Conservation (phyloP, 2,329 filamentous ascomycete genomes). For the Onygena corvina region DNA sequence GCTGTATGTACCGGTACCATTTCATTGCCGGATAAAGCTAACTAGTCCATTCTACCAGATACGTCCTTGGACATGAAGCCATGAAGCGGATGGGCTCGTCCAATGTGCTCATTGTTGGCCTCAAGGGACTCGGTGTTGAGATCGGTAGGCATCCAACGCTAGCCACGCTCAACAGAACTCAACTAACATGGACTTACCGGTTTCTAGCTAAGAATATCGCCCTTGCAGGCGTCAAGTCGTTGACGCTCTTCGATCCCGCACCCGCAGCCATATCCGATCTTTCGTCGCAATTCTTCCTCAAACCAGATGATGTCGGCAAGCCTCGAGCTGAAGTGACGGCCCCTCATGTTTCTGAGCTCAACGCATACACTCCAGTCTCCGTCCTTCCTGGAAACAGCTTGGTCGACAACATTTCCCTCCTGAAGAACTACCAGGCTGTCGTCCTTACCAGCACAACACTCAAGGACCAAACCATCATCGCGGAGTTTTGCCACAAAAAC, state of each 20-base stretch:
- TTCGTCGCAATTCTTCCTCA: slow-evolving; percentile 95
- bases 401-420: slow-evolving; percentile 61
- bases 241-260: slow-evolving; percentile 82
- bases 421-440: slow-evolving; percentile 85
- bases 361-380: slow-evolving; percentile 85
- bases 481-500: slow-evolving; percentile 88
- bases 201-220: slow-evolving; percentile 85
- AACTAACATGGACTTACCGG: neutral
- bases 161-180: neutral
- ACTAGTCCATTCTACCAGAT: slow-evolving; percentile 28
- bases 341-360: slow-evolving; percentile 83
- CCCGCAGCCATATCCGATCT: slow-evolving; percentile 77
- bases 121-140: slow-evolving; percentile 91
- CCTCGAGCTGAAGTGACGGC: slow-evolving; percentile 76
- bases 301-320: slow-evolving; percentile 77
- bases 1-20: slow-evolving; percentile 31
- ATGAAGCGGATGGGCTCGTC: slow-evolving; percentile 99
- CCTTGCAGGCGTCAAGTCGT: slow-evolving; percentile 91
- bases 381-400: slow-evolving; percentile 57
- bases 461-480: slow-evolving; percentile 67
- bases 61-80: slow-evolving; percentile 63
- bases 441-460: slow-evolving; percentile 78
- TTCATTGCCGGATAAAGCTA: neutral
- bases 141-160: slow-evolving; percentile 43
- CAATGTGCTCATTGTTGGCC: slow-evolving; percentile 79